A percentile compares a stretch with the other conserved stretches of the same genome.
These are phyloP conservation scores for Striga asiatica DNA, from an alignment of 257 asterid genomes.

Conservation along the genomic window DNA sequence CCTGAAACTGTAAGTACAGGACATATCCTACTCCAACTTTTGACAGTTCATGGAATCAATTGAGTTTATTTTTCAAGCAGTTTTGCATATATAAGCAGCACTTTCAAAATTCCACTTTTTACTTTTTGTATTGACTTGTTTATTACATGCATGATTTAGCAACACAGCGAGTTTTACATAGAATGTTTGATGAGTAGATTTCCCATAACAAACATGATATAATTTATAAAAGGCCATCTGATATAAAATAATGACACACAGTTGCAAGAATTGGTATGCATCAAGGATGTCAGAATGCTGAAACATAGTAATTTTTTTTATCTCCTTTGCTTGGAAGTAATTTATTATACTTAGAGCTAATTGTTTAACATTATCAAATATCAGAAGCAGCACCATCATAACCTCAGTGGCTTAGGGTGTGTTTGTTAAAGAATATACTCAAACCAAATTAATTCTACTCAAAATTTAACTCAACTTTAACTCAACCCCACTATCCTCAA, in stretches of 20 bases:
- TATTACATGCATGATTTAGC: background rate
- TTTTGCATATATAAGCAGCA: background rate
- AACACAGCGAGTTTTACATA: background rate
- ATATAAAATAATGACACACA: background rate
- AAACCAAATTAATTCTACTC: too few relatives aligned
- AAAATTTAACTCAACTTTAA: too few relatives aligned
- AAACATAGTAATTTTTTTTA: background rate
- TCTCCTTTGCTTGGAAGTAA: background rate
- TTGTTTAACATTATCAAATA: constrained; percentile 91
- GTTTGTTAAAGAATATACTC: too few relatives aligned
- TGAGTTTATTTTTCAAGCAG: background rate
- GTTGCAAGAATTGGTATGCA: background rate
- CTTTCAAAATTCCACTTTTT: background rate
- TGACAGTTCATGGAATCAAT: constrained; percentile 6
- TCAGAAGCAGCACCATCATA: constrained; percentile 99
- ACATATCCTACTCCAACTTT: background rate
- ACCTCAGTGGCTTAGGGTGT: constrained; percentile 57
- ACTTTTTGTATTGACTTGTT: constrained; percentile 3
- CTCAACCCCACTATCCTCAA: too few relatives aligned
- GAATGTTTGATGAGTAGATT: background rate
- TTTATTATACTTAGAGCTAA: too few relatives aligned
- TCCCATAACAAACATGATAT: constrained; percentile 3
- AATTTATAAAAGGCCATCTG: background rate
- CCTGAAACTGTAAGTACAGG: constrained; percentile 62
- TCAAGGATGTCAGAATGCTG: background rate